Evolutionary conservation across 768 basidiomycete genomes (phyloP), one percentile per base, ranked within the genome.

Genomic region (Cystofilobasidium macerans): DNA sequence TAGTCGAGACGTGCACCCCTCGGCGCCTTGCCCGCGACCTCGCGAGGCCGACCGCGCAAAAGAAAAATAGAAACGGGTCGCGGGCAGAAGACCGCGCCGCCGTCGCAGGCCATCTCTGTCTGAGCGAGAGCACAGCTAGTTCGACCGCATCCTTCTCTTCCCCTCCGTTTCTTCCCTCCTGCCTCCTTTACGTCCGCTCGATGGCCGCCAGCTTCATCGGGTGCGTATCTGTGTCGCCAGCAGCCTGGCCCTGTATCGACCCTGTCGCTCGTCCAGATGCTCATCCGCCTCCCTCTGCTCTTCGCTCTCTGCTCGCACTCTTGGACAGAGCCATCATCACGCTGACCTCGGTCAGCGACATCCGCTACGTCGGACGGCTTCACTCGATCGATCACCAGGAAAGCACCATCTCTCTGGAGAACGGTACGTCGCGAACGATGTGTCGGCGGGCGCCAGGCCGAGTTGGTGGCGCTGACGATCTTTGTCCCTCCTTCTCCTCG

Each of bases 301-400:
- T 30, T 32, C 30, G 12, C 53, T 6, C 14, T 28, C 12, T 32
- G 42, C 42, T 32, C 28, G 13, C 3, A 26, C 30, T 5, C 13
- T 48, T 38, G 22, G 59, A 14, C 64, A 73, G 71, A 38, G 64
- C 70, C 26, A 69, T 64, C 43, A 91, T 92, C 66, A 89, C 89
- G 65, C 85, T 92, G 73, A 86, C 89, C 75, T 90, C 89, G 65
- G 87, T 89, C 75, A 88, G 87, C 59, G 89, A 89, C 82, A 87
- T 91, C 68, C 86, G 89, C 64, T 92, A 91, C 78, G 82, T 87
- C 69, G 89, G 89, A 68, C 89, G 88, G 69, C 80, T 92, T 56
- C 87, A 87, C 57, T 88, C 87, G 43, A 89, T 92, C 72, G 88
- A 90, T 78, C 86, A 89, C 38, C 82, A 79, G 69, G 86, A 86